A percentile compares a stretch with the other conserved stretches of the same genome.
Evolutionary conservation across 352 stramenopile species (phyloP).

Genomic region (Phytophthora pini): DNA sequence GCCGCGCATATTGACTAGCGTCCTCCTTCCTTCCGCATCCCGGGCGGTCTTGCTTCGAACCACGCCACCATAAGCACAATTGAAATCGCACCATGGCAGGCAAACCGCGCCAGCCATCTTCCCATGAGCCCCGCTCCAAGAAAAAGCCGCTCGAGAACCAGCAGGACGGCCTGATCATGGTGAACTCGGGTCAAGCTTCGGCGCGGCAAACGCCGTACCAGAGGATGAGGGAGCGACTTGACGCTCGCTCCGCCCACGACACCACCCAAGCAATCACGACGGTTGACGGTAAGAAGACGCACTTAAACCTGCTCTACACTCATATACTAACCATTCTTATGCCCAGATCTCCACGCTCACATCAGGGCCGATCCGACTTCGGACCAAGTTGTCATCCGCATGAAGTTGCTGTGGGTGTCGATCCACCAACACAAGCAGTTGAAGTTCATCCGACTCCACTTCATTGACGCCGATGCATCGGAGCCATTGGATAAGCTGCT

Average conservation of each 20-base stretch:
- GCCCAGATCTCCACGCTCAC: background rate
- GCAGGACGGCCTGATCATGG: background rate
- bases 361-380: background rate
- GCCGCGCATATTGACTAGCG: too few relatives aligned
- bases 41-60: background rate
- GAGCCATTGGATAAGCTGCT: background rate
- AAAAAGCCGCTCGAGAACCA: background rate
- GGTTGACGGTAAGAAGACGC: too few relatives aligned
- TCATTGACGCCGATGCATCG: constrained; percentile 1
- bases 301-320: too few relatives aligned
- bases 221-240: too few relatives aligned
- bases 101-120: too few relatives aligned
- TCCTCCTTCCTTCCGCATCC: background rate
- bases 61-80: background rate
- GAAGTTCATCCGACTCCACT: background rate
- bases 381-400: background rate
- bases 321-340: background rate
- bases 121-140: too few relatives aligned
- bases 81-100: background rate
- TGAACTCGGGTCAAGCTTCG: too few relatives aligned
- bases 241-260: too few relatives aligned
- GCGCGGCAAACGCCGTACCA: too few relatives aligned
- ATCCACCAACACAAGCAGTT: background rate
- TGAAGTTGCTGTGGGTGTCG: constrained; percentile 6
- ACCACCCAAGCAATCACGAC: too few relatives aligned